A percentile compares a stretch with the other conserved stretches of the same genome.
These are phyloP conservation scores for Saksenaea oblongispora DNA, from an alignment of 371 early-diverging fungal species.

Conservation along the genomic window DNA sequence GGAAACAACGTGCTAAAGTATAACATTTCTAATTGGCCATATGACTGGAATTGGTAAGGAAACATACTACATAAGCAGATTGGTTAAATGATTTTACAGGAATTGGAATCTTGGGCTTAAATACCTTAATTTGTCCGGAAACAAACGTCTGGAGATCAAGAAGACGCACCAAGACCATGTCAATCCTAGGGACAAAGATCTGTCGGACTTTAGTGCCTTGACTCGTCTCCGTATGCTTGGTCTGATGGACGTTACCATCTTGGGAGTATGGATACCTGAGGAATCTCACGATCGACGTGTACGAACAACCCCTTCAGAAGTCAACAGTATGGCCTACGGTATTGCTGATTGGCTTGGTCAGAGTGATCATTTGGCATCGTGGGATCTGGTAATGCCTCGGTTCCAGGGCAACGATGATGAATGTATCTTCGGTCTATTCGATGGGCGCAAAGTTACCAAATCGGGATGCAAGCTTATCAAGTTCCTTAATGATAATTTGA, in stretches of 20 bases:
- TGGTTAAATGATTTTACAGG: slow-evolving; percentile 29
- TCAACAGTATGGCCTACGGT: slow-evolving; percentile 83
- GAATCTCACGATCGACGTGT: slow-evolving; percentile 82
- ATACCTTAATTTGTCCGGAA: slow-evolving; percentile 90
- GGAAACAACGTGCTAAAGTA: slow-evolving; percentile 89
- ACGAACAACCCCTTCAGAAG: slow-evolving; percentile 81
- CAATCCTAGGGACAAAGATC: slow-evolving; percentile 53
- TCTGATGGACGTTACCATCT: slow-evolving; percentile 85
- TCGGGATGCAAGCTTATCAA: slow-evolving; percentile 66
- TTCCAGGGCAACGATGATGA: slow-evolving; percentile 85
- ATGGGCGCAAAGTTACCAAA: slow-evolving; percentile 66
- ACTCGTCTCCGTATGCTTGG: slow-evolving; percentile 79
- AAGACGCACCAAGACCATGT: slow-evolving; percentile 54
- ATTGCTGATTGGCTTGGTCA: slow-evolving; percentile 84
- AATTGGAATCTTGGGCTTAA: slow-evolving; percentile 90
- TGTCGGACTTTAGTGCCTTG: slow-evolving; percentile 80
- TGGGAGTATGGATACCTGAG: slow-evolving; percentile 80
- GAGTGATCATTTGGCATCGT: slow-evolving; percentile 64
- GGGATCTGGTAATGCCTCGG: slow-evolving; percentile 83
- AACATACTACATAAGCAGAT: neutral
- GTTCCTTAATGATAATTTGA: slow-evolving; percentile 73
- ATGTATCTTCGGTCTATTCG: slow-evolving; percentile 87
- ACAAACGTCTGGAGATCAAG: slow-evolving; percentile 87
- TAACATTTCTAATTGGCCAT: slow-evolving; percentile 94
- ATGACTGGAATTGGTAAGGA: slow-evolving; percentile 92